Percentiles rank a stretch among this genome's conserved stretches.
Evolutionary conservation across 352 stramenopile species (phyloP).

Genomic region (Phytophthora foliorum): DNA sequence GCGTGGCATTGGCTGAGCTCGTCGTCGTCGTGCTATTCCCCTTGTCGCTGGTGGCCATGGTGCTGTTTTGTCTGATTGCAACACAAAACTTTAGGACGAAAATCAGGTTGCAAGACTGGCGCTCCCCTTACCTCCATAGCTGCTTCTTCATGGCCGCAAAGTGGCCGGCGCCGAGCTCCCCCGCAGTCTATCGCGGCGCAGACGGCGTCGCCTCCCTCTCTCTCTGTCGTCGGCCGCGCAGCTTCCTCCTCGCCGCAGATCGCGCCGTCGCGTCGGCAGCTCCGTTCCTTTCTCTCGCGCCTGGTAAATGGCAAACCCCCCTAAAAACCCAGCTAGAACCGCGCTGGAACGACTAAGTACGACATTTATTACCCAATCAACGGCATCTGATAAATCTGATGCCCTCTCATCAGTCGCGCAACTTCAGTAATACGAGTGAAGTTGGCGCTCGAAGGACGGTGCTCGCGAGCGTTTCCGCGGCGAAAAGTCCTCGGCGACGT

Average conservation of each 20-base stretch:
- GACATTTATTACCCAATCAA: conserved; percentile 35
- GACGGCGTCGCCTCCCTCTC: background rate
- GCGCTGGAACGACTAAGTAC: conserved; percentile 28
- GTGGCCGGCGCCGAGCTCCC: background rate
- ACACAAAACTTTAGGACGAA: background rate
- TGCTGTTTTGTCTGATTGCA: no score
- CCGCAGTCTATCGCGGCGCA: conserved; percentile 7
- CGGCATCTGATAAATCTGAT: conserved; percentile 32
- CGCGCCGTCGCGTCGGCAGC: conserved; percentile 25
- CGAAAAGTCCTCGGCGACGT: conserved; percentile 29
- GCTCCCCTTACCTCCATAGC: conserved; percentile 37
- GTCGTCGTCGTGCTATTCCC: conserved; percentile 1
- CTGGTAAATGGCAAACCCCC: conserved; percentile 19
- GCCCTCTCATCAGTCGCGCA: conserved; percentile 29
- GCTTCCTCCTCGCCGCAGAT: conserved; percentile 24
- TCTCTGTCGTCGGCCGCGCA: conserved; percentile 14
- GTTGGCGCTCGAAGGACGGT: conserved; percentile 36
- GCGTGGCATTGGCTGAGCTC: conserved; percentile 14
- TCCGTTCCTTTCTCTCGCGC: conserved; percentile 33
- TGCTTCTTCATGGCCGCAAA: conserved; percentile 45
- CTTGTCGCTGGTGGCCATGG: conserved; percentile 20
- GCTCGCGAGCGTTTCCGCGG: conserved; percentile 34
- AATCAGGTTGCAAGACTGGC: conserved; percentile 16
- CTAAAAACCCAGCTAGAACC: conserved; percentile 2
- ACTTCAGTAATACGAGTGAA: conserved; percentile 28